phyloP scores from a whole-genome alignment of 257 asterid genomes.

The Linderniella brevidens region DNA sequence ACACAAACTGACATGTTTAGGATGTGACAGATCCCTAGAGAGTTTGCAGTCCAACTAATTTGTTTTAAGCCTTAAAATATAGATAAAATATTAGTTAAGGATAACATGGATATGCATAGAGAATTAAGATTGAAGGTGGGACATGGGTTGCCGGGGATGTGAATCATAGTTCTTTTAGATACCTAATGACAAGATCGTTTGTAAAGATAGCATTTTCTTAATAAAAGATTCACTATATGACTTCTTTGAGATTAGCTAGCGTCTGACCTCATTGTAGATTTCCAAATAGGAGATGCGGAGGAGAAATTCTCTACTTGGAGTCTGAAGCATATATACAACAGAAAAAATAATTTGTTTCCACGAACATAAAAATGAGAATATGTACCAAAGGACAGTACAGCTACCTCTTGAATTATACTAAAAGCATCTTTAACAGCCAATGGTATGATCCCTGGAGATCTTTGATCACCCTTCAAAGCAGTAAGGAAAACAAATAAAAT shows the following conservation, averaged over 20 bases:
- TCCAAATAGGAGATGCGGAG: conserved; percentile 96
- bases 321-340: conserved; percentile 32
- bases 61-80: too few species aligned
- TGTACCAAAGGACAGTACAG: conserved; percentile 12
- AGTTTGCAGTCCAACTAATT: too few species aligned
- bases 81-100: too few species aligned
- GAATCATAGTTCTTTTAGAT: too few species aligned
- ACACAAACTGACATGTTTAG: not conserved
- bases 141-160: too few species aligned
- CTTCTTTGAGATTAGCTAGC: not conserved
- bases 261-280: conserved; percentile 90
- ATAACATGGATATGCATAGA: too few species aligned
- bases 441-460: conserved; percentile 98
- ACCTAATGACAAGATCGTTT: too few species aligned
- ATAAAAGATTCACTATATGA: too few species aligned
- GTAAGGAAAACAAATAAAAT: not conserved
- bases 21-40: not conserved
- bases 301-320: conserved; percentile 91
- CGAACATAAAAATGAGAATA: conserved; percentile 15
- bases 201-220: too few species aligned
- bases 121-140: too few species aligned
- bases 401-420: conserved; percentile 97
- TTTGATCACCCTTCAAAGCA: conserved; percentile 77
- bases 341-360: conserved; percentile 6
- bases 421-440: conserved; percentile 98